Evolutionary conservation across 495 filamentous ascomycete species (phyloP), one percentile per base, ranked within the genome.

Genomic region (Penicillium pancosmium): DNA sequence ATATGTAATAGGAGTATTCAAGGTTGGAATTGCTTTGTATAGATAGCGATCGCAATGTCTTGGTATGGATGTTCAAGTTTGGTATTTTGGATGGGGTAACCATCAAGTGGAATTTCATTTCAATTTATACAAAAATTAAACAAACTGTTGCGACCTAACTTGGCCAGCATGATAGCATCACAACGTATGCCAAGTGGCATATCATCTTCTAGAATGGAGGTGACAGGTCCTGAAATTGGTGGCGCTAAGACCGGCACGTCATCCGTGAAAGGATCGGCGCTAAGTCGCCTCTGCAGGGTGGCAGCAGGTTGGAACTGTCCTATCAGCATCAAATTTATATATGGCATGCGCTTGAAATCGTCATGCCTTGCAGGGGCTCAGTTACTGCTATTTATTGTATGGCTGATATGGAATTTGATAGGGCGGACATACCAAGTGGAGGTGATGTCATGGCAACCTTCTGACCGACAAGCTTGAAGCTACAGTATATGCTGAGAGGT

Each of bases 121-220:
- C 27, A 43, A 8, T 8, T 34, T 57, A 18, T 11, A 9, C 13
- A 16, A 0, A 55, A 48, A 19, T 55, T 1, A 16, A 16, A 13
- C 18, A 9, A 31, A 1, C 1, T 7, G 8, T 8, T 31, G 5
- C 12, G 21, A 47, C 25, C n/a, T 23, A 36, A 31, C 13, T 23
- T 27, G n/a, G 41, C 10, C 40, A 33, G 43, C 47, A 11, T n/a
- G 15, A 36, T 47, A 23, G 12, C 46, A 43, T 19, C 33, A 49
- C 31, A 47, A 62, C 64, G 64, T 67, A 65, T 13, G 63, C 64
- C 66, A 64, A 64, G 66, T 6, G 36, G 19, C 15, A 49, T 54
- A 23, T 60, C 41, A 50, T 51, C 34, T 53, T 60, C 61, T 6
- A 25, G 16, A 52, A 56, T n/a, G 46, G n/a, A 49, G 33, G 41